Base-by-base conservation (phyloP, 148 eudicot species). In the Agrostemma githago region DNA sequence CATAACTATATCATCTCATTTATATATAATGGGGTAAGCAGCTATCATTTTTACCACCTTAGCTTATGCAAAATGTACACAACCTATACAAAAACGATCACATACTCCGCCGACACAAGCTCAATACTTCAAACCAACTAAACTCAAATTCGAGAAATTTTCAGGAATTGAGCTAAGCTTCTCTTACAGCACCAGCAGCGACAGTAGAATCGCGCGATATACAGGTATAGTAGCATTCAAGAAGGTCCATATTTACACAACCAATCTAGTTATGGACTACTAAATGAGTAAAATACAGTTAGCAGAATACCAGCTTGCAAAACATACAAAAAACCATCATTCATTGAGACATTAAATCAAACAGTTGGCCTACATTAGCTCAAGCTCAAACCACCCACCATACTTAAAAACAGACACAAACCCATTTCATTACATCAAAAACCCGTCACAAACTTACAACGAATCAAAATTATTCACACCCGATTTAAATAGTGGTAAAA, bases 341-440 rank as follows among this genome's bases (percentile, higher is more conserved):
- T 68, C 72, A 76, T 70, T 61, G 19, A 76, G 40, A 61, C 74
- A 70, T 61, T 58, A 46, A 9, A 69, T 61, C 74, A 69, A 76
- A 76, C 73, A 76, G 6, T 34, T 68, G 4, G 11, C 38, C 21
- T 12, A 57, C 73, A 75, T 67, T 19, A 40, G 4, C 26, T 5
- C 20, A 75, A 39, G 5, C 8, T 46, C 73, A 48, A 39, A 4
- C 15, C 40, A 43, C 8, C 5, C 34, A 68, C 7, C 16, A 12
- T 19, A 26, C 48, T 2, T 4, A 64, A 42, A 34, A 62, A 11
- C 8, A 10, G 26, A 44, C 41, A 64, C 21, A 73, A 72, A 60
- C 65, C 66, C 74, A 72, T 6, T n/a, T 4, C 4, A 19, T 6
- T 5, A 19, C 3, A 5, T 38, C 2, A 54, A 4, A 37, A 34